Percentiles rank a stretch among this genome's conserved stretches.
Conservation (phyloP, 116 monocot species). For the Posidonia oceanica region DNA sequence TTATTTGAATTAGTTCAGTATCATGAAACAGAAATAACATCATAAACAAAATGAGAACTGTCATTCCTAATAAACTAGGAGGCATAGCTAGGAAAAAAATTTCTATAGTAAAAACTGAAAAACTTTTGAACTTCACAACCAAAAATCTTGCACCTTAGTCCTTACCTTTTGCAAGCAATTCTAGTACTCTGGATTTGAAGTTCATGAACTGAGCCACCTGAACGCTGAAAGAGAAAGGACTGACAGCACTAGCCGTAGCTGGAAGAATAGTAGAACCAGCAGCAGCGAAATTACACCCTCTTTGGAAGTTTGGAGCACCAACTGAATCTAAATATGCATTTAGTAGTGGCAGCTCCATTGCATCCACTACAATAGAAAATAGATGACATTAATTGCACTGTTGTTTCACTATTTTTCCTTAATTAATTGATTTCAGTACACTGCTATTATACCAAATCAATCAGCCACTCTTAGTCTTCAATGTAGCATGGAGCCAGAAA, state of each 20-base stretch:
- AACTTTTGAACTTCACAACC: not conserved
- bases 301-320: conserved; percentile 57
- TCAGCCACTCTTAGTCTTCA: too few species aligned
- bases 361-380: conserved; percentile 42
- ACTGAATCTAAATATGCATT: conserved; percentile 72
- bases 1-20: not conserved
- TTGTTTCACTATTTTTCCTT: too few species aligned
- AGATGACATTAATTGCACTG: too few species aligned
- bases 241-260: conserved; percentile 51
- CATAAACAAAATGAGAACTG: not conserved
- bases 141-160: not conserved
- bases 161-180: conserved; percentile 59
- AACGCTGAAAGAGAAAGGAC: conserved; percentile 82
- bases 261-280: conserved; percentile 85
- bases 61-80: not conserved
- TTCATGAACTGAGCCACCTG: conserved; percentile 71
- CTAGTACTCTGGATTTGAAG: conserved; percentile 62
- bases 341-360: conserved; percentile 61
- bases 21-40: not conserved
- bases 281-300: conserved; percentile 78
- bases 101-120: not conserved
- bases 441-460: too few species aligned
- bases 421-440: too few species aligned
- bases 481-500: too few species aligned
- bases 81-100: not conserved